phyloP scores from a whole-genome alignment of 306 rosid genomes.

The Cucumis hystrix region DNA sequence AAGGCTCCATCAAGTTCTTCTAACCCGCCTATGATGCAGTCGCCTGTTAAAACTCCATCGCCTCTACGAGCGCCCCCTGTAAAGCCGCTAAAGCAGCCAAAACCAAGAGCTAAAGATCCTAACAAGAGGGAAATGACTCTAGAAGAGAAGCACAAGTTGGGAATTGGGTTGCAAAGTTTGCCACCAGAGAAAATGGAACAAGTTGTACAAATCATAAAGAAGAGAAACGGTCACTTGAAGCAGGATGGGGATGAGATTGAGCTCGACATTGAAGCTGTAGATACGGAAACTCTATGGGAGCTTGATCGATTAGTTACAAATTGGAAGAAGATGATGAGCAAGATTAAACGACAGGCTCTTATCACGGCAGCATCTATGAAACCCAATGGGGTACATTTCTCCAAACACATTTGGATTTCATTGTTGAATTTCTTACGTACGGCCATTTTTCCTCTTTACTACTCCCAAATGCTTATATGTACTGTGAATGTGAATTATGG shows the following conservation, averaged over 20 bases:
- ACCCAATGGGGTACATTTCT: conserved; percentile 42
- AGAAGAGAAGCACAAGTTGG: conserved; percentile 86
- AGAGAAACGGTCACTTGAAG: conserved; percentile 85
- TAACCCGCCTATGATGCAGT: conserved; percentile 32
- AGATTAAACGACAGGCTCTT: conserved; percentile 81
- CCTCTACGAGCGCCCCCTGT: conserved; percentile 46
- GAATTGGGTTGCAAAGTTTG: conserved; percentile 77
- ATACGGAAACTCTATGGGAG: conserved; percentile 93
- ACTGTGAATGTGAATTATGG: not conserved
- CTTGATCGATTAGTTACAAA: conserved; percentile 93
- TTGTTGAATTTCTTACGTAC: not conserved
- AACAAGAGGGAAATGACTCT: conserved; percentile 85
- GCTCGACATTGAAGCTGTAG: conserved; percentile 92
- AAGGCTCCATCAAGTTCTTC: conserved; percentile 37
- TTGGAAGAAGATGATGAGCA: conserved; percentile 90
- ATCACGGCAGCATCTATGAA: conserved; percentile 16
- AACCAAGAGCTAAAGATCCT: conserved; percentile 91
- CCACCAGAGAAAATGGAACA: conserved; percentile 96
- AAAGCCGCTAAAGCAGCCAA: conserved; percentile 79
- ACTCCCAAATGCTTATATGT: not conserved
- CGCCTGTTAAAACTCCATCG: conserved; percentile 51
- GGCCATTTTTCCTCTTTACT: not conserved
- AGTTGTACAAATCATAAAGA: conserved; percentile 82
- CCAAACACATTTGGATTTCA: not conserved
- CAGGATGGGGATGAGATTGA: conserved; percentile 98